Evolutionary conservation across 2,329 filamentous ascomycete genomes (phyloP), one percentile per base, ranked within the genome.

Genomic region (Ceratocystis diversiconidia): DNA sequence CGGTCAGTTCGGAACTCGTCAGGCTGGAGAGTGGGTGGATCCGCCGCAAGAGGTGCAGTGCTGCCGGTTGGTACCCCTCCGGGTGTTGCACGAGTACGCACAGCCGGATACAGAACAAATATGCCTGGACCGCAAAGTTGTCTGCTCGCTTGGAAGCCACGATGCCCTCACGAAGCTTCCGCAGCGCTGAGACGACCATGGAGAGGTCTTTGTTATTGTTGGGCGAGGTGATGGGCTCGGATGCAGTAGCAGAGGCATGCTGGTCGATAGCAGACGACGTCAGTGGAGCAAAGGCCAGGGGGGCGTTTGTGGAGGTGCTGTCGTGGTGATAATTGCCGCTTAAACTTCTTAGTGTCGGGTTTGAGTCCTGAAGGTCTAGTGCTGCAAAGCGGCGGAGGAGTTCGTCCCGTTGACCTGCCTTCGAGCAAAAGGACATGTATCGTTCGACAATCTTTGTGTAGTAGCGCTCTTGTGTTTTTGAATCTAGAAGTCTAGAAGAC

Each of bases 151-250:
- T 84, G 7, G 88, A 86, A 12, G 89, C 89, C 2, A 95, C 84
- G 61, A 97, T 86, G 28, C 87, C 92, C 77, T 99, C 94, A 66
- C 94, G 85, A 41, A 99, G 83, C 74, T 96, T 97, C 68, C 94
- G 86, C 73, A 97, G 86, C 2, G 92, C 89, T 71, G 89, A 83
- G 64, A 96, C 80, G 63, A 97, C 85, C 22, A 83, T 84, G 1
- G 86, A 82, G 36, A 96, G 81, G 69, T 84, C 82, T 12, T 82
- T 80, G 66, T 81, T 78, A 70, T 70, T 74, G 66, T 70, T 69
- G 52, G 67, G 70, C 15, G 65, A 70, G 32, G 66, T 65, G 7
- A 65, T 32, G 8, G 63, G 55, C 17, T 57, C 30, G 8, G 28
- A 30, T 12, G 12, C 15, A 5, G 52, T 30, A 22, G 15, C 41